Conservation (phyloP, 192 early-diverging fungal genomes). For the Coemansia sp. region DNA sequence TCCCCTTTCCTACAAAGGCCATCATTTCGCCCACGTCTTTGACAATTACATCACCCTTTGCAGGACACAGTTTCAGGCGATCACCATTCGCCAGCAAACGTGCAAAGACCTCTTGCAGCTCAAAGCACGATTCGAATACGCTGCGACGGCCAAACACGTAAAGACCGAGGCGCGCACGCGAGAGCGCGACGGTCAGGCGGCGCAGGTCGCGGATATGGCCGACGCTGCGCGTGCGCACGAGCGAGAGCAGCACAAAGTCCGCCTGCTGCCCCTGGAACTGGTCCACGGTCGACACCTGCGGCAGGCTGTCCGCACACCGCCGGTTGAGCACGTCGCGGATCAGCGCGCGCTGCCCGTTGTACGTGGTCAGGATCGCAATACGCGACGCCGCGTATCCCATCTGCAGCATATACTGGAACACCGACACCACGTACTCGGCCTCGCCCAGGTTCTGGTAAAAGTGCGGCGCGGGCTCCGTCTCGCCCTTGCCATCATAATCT, state of each 20-base stretch:
- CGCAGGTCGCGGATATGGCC: conserved; percentile 94
- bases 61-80: conserved; percentile 34
- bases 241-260: conserved; percentile 90
- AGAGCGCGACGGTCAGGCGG: conserved; percentile 90
- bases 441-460: conserved; percentile 98
- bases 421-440: conserved; percentile 95
- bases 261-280: conserved; percentile 95
- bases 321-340: conserved; percentile 85
- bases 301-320: conserved; percentile 74
- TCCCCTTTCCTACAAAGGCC: not conserved
- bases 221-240: conserved; percentile 87
- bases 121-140: conserved; percentile 79
- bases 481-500: conserved; percentile 71
- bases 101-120: conserved; percentile 71
- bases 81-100: conserved; percentile 63
- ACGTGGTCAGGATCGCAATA: conserved; percentile 93
- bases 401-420: conserved; percentile 95
- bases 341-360: conserved; percentile 94
- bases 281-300: conserved; percentile 91
- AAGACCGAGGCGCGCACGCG: conserved; percentile 88
- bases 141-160: conserved; percentile 82
- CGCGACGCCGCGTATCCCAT: conserved; percentile 87
- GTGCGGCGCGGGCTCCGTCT: conserved; percentile 80
- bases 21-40: not conserved
- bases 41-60: not conserved